Conservation (phyloP, 202 grass and related monocot species). For the Zoysia matrella region DNA sequence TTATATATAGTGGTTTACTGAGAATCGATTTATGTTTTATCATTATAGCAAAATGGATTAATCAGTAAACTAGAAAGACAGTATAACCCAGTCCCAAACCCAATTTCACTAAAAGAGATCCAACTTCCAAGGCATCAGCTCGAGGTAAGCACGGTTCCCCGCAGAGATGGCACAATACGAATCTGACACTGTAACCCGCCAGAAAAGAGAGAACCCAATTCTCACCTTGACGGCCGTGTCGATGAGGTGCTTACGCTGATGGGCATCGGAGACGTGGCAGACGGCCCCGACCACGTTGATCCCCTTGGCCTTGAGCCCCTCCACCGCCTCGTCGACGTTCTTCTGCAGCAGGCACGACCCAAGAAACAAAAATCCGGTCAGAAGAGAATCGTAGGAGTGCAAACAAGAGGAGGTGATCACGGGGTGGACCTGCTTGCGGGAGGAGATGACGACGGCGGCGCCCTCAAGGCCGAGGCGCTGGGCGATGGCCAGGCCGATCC, state of each 20-base stretch:
- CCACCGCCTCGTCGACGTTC: slow-evolving; percentile 86
- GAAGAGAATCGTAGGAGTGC: not conserved
- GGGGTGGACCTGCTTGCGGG: slow-evolving; percentile 76
- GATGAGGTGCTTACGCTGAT: slow-evolving; percentile 79
- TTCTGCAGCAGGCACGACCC: slow-evolving; percentile 49
- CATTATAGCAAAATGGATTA: not conserved
- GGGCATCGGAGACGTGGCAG: slow-evolving; percentile 83
- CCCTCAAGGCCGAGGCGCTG: slow-evolving; percentile 84
- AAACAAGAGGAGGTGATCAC: not conserved
- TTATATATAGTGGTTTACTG: too few species aligned
- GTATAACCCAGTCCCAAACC: not conserved
- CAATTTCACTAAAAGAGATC: not conserved
- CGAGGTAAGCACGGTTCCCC: not conserved
- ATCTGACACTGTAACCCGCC: not conserved
- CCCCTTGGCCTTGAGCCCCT: slow-evolving; percentile 69
- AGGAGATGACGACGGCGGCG: slow-evolving; percentile 89
- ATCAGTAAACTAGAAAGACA: not conserved
- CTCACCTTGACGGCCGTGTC: slow-evolving; percentile 75
- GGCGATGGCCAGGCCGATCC: slow-evolving; percentile 89
- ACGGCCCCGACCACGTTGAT: slow-evolving; percentile 69
- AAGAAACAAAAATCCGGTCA: slow-evolving; percentile 11
- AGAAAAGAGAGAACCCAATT: not conserved
- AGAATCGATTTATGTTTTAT: too few species aligned
- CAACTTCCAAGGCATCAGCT: not conserved
- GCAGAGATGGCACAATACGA: not conserved